These are phyloP conservation scores for Hordeum marinum DNA, from an alignment of 176 grass and related monocot genomes.

Conservation along the genomic window DNA sequence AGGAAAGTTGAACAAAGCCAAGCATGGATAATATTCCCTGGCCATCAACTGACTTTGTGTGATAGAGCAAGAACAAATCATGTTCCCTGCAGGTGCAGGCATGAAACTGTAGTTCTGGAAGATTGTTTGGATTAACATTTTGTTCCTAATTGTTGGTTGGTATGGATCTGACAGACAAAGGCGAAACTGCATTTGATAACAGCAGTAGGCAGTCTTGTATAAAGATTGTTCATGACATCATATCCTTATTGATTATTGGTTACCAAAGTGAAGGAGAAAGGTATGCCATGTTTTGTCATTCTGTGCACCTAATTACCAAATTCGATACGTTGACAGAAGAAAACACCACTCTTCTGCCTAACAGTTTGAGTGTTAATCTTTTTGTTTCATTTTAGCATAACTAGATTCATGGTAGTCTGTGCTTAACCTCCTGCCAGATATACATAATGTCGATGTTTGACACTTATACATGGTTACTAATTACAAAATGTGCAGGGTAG, in stretches of 20 bases:
- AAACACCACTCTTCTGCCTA: neutral
- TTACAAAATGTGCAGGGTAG: constrained; percentile 33
- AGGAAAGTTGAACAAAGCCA: neutral
- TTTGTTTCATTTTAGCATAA: neutral
- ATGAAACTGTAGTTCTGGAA: neutral
- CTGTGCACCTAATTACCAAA: neutral
- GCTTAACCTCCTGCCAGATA: neutral
- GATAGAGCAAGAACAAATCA: neutral
- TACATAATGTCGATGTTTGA: neutral
- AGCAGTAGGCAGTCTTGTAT: no score
- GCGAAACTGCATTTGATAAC: neutral
- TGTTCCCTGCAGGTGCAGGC: neutral
- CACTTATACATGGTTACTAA: neutral
- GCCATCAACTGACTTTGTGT: neutral
- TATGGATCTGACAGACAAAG: constrained; percentile 6
- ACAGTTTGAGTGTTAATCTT: neutral
- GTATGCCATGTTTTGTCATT: neutral
- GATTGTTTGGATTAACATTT: neutral
- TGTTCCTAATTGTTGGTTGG: neutral
- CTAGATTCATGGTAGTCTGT: neutral
- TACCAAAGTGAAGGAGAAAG: neutral
- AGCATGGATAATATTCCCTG: neutral
- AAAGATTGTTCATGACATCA: neutral
- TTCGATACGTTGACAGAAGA: neutral
- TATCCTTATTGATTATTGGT: neutral